Percentiles rank a stretch among this genome's conserved stretches.
Conservation (phyloP, 345 rosid species). For the Dipteronia sinensis region DNA sequence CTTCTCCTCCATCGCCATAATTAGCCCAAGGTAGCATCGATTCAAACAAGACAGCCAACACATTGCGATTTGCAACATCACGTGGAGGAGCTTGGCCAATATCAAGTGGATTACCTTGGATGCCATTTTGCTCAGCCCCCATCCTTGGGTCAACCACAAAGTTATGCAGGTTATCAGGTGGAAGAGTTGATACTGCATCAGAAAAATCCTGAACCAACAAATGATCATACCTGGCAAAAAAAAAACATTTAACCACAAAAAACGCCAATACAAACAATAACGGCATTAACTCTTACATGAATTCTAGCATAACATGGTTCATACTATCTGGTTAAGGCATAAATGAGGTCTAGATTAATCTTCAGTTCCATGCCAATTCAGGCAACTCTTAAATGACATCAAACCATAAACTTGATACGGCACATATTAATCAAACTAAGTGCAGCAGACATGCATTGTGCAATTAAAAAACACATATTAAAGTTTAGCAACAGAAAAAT, state of each 20-base stretch:
- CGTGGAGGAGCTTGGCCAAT: slow-evolving; percentile 42
- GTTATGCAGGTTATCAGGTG: slow-evolving; percentile 80
- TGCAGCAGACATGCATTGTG: neutral
- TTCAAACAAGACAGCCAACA: slow-evolving; percentile 65
- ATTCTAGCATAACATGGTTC: neutral
- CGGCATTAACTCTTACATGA: neutral
- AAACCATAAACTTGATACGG: neutral
- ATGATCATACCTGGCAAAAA: slow-evolving; percentile 55
- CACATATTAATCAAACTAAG: neutral
- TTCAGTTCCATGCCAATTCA: slow-evolving; percentile 6
- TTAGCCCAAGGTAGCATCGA: slow-evolving; percentile 82
- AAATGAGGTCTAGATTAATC: neutral
- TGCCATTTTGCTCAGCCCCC: slow-evolving; percentile 41
- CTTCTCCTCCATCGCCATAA: slow-evolving; percentile 48
- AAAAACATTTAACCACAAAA: slow-evolving; percentile 5
- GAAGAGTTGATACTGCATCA: slow-evolving; percentile 67
- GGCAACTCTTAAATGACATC: neutral
- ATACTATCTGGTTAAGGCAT: neutral
- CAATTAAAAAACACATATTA: neutral
- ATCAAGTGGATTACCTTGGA: slow-evolving; percentile 35
- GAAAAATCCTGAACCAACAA: slow-evolving; percentile 75
- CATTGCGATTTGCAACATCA: slow-evolving; percentile 57
- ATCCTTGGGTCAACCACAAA: slow-evolving; percentile 67
- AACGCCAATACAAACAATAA: slow-evolving; percentile 2
- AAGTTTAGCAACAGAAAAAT: neutral